These are phyloP conservation scores for Colletotrichum sansevieriae DNA, from an alignment of 2,329 filamentous ascomycete genomes.

Conservation along the genomic window DNA sequence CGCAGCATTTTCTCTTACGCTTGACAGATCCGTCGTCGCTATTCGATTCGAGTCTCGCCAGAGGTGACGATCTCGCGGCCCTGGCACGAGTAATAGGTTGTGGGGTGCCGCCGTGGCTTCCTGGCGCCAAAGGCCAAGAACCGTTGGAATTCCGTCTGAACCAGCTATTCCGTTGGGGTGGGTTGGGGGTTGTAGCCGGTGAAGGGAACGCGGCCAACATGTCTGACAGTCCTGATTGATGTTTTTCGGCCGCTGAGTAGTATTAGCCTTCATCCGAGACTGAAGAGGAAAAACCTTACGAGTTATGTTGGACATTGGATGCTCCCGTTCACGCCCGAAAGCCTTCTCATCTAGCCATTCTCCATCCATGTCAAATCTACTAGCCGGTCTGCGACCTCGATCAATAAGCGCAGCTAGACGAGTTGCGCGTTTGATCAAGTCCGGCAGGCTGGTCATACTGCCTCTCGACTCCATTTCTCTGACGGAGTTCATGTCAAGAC, in stretches of 20 bases:
- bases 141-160: slow-evolving; percentile 49
- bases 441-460: slow-evolving; percentile 91
- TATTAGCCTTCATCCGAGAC: slow-evolving; percentile 39
- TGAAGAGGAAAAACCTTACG: slow-evolving; percentile 16
- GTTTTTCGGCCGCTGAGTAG: slow-evolving; percentile 56
- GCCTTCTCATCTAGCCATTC: slow-evolving; percentile 63
- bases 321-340: slow-evolving; percentile 53
- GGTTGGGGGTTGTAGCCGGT: slow-evolving; percentile 62
- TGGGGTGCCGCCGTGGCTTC: slow-evolving; percentile 31
- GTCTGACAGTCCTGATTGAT: slow-evolving; percentile 69
- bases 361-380: slow-evolving; percentile 64
- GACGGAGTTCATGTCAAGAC: slow-evolving; percentile 80
- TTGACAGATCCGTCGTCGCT: slow-evolving; percentile 50
- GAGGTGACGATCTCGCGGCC: slow-evolving; percentile 32
- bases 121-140: slow-evolving; percentile 64
- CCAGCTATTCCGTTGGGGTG: slow-evolving; percentile 62
- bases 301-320: slow-evolving; percentile 55
- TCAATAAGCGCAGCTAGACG: slow-evolving; percentile 89
- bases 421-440: slow-evolving; percentile 90
- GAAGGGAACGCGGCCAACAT: slow-evolving; percentile 77
- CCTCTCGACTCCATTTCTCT: slow-evolving; percentile 85
- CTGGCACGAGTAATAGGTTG: slow-evolving; percentile 35
- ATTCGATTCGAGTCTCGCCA: slow-evolving; percentile 37
- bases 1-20: slow-evolving; percentile 78
- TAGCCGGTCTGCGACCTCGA: slow-evolving; percentile 76